These are phyloP conservation scores for Protomyces pachydermus DNA, from an alignment of 1,139 yeast species.

Conservation along the genomic window DNA sequence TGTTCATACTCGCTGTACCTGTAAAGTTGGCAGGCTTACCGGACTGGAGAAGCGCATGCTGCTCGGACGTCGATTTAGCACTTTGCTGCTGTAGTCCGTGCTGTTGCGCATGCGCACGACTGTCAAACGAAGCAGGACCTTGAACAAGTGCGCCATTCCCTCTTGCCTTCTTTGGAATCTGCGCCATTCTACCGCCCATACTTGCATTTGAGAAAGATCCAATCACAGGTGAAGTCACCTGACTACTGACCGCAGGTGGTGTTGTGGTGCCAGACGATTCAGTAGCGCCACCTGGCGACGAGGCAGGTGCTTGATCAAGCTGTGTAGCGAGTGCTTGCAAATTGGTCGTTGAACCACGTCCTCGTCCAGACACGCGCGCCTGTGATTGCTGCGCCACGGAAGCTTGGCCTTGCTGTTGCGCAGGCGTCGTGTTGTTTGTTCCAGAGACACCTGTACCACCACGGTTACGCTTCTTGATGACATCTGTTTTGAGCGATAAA, in stretches of 20 bases:
- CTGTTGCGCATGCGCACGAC: background rate
- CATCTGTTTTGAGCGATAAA: slow-evolving; percentile 81
- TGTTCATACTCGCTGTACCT: slow-evolving; percentile 9
- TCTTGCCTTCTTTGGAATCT: background rate
- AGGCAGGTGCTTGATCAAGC: background rate
- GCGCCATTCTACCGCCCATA: background rate
- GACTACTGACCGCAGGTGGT: slow-evolving; percentile 12
- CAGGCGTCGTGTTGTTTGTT: background rate
- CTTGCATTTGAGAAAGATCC: background rate
- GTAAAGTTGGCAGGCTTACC: background rate
- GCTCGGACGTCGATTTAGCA: background rate
- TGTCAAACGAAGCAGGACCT: background rate
- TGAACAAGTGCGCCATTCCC: background rate
- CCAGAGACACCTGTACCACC: slow-evolving; percentile 23
- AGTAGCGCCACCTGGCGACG: background rate
- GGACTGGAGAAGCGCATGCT: background rate
- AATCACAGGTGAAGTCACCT: slow-evolving; percentile 8
- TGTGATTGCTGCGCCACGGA: background rate
- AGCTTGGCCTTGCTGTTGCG: background rate
- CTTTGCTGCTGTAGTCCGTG: background rate
- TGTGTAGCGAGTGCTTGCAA: background rate
- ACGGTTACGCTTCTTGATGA: slow-evolving; percentile 72
- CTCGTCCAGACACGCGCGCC: background rate
- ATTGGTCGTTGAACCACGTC: background rate
- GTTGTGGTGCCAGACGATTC: slow-evolving; percentile 13